These are phyloP conservation scores for Firmiana major DNA, from an alignment of 345 rosid species.

Conservation along the genomic window DNA sequence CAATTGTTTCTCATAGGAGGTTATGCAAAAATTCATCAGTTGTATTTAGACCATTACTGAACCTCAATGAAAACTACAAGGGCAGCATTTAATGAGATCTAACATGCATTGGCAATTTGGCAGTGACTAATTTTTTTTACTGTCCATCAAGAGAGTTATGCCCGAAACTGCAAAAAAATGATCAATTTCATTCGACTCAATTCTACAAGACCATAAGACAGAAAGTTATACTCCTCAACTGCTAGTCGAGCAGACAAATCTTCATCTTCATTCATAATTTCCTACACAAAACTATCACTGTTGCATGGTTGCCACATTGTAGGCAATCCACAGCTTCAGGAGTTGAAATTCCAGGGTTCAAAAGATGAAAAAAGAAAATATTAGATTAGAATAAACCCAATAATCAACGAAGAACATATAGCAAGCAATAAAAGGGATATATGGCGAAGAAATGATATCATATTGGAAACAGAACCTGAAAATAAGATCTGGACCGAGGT, in stretches of 20 bases:
- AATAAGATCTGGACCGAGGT: constrained; percentile 51
- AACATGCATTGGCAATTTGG: neutral
- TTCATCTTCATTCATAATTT: neutral
- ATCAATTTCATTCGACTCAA: neutral
- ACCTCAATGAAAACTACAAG: neutral
- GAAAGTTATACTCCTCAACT: neutral
- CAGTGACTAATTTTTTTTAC: neutral
- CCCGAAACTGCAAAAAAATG: neutral
- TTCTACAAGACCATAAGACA: neutral
- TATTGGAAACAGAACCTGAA: constrained; percentile 51
- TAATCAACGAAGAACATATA: neutral
- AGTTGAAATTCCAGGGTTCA: neutral
- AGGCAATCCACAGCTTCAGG: neutral
- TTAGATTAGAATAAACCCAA: neutral
- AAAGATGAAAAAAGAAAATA: neutral
- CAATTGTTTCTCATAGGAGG: neutral
- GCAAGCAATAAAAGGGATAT: constrained; percentile 1
- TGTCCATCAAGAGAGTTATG: neutral
- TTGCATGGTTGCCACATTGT: neutral
- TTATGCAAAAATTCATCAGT: neutral
- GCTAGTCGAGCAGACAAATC: neutral
- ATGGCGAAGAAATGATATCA: constrained; percentile 1
- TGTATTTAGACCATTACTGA: neutral
- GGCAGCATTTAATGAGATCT: neutral
- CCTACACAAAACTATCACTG: neutral